Evolutionary conservation across 345 rosid genomes (phyloP), one percentile per base, ranked within the genome.

Genomic region (Salix viminalis): DNA sequence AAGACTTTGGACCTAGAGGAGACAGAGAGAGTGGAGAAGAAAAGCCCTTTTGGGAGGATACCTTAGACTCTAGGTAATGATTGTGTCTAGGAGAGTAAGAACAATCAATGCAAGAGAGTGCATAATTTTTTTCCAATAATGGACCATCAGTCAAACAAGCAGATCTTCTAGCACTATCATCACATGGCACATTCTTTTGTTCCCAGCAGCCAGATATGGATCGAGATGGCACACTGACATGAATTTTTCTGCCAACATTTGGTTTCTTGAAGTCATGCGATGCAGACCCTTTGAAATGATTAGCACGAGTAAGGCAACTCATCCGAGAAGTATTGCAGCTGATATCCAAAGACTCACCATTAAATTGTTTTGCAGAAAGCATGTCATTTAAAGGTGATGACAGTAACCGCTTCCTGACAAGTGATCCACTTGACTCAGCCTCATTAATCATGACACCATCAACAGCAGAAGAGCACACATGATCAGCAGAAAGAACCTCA

Each of bases 1-100:
- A 81, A 76, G 86, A 85, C 79, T 82, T 94, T 26, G 94, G 97
- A 79, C 98, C 97, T 62, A 94, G 93, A 61, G 98, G 98, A 41
- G 98, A 94, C 73, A 89, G 80, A 28, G 93, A 90, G 65, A 87
- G 91, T 75, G 91, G 89, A 39, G 96, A 82, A 30, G 86, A 85
- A 60, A 75, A 65, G 16, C 78, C 66, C 70, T 75, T 80, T 67
- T 79, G 54, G 5, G 85, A 82, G 75, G 94, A 80, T 72, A 81
- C 83, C 72, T 71, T 82, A 72, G 86, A 67, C 77, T 83, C 82
- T 37, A 52, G 79, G 75, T 79, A 75, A 74, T 64, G 74, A 80
- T 86, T 87, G 84, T 69, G 71, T 37, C 75, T 77, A 74, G 89
- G 77, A 58, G 85, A 79, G 73, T 68, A 56, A 14, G 82, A 75